phyloP scores from a whole-genome alignment of 208 protist species.

The Angomonas ambiguus region DNA sequence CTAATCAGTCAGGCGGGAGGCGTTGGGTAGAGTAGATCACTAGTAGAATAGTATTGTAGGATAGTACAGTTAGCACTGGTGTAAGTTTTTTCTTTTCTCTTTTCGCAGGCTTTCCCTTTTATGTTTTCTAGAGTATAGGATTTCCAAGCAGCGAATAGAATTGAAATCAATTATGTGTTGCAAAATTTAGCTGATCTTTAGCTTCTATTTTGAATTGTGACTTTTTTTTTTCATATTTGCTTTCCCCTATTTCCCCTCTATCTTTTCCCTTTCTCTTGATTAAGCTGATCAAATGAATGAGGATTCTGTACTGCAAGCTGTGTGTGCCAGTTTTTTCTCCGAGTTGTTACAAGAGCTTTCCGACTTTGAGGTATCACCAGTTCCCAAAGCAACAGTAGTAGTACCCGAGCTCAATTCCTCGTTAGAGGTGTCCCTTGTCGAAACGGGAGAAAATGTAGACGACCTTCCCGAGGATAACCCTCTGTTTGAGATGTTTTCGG shows the following conservation, averaged over 20 bases:
- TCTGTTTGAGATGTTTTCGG: not conserved
- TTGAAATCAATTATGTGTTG: not conserved
- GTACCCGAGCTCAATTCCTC: not conserved
- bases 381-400: not conserved
- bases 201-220: not conserved
- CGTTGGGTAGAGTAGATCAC: constrained; percentile 58
- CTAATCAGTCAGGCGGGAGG: constrained; percentile 80
- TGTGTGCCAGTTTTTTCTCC: not conserved
- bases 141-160: not conserved
- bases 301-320: not conserved
- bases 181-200: not conserved
- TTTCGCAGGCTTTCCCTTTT: not conserved
- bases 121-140: constrained; percentile 9
- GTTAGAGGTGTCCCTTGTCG: not conserved
- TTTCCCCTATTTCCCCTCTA: constrained; percentile 13
- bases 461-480: not conserved
- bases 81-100: constrained; percentile 16
- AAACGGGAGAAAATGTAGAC: not conserved
- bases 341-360: not conserved
- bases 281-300: not conserved
- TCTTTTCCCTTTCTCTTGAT: not conserved
- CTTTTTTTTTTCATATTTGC: constrained; percentile 6
- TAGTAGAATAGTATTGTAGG: not conserved
- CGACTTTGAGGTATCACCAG: not conserved
- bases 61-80: not conserved